Conservation (phyloP, 2,329 filamentous ascomycete genomes). For the Hysterium pulicare region DNA sequence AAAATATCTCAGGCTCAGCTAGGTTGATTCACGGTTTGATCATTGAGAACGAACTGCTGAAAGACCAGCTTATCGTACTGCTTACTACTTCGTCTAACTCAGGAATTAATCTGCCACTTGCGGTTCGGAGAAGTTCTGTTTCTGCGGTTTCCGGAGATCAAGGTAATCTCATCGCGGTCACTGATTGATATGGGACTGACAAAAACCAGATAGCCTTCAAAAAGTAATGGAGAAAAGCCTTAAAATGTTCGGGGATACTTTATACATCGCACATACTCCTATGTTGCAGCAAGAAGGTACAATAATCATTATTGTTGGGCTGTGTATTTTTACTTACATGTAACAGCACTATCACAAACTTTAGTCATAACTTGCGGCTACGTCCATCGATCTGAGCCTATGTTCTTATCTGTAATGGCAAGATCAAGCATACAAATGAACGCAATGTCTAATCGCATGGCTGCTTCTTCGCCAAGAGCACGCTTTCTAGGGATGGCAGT, state of each 20-base stretch:
- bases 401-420: constrained; percentile 65
- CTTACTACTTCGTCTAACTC: constrained; percentile 40
- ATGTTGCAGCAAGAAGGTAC: constrained; percentile 84
- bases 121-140: constrained; percentile 37
- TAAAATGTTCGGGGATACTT: constrained; percentile 73
- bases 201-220: constrained; percentile 45
- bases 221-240: constrained; percentile 65
- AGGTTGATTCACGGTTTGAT: constrained; percentile 20
- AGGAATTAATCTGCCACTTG: constrained; percentile 25
- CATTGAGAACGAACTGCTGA: constrained; percentile 24
- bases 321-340: constrained; percentile 25
- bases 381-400: constrained; percentile 62
- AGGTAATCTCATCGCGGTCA: constrained; percentile 30
- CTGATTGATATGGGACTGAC: constrained; percentile 38
- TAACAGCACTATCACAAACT: constrained; percentile 72
- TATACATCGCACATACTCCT: constrained; percentile 83
- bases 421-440: constrained; percentile 72
- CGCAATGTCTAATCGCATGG: constrained; percentile 79
- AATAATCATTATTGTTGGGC: not conserved
- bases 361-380: constrained; percentile 76
- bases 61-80: constrained; percentile 26
- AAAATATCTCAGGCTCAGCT: constrained; percentile 22
- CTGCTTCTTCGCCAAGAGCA: constrained; percentile 68
- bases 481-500: constrained; percentile 86
- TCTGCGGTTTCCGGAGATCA: constrained; percentile 37